Conservation (phyloP, 345 rosid species). For the Eucalyptus curtisii region DNA sequence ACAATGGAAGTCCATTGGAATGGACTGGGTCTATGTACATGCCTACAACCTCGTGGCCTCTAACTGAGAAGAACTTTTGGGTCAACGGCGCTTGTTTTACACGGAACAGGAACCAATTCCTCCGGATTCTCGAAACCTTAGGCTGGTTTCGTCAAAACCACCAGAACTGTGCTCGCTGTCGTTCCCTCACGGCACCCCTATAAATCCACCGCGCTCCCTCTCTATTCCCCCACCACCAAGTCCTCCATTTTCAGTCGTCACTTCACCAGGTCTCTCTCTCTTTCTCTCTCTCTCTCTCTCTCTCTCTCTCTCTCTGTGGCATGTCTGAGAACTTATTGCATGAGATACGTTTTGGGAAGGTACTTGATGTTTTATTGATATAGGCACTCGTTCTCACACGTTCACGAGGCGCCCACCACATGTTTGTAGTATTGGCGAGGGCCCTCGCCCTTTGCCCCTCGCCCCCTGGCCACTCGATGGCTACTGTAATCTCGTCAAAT, state of each 20-base stretch:
- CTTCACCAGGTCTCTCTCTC: neutral
- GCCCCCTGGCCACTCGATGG: neutral
- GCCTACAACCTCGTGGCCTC: neutral
- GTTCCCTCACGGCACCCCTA: neutral
- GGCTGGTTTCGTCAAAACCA: neutral
- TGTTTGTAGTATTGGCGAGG: neutral
- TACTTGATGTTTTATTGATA: neutral
- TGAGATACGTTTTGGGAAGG: neutral
- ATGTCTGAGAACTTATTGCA: neutral
- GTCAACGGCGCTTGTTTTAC: neutral
- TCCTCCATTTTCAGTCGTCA: neutral
- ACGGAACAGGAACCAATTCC: neutral
- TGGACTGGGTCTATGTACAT: neutral
- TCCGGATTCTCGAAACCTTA: neutral
- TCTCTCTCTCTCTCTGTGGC: neutral
- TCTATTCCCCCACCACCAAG: neutral
- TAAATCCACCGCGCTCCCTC: neutral
- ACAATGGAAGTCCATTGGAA: neutral
- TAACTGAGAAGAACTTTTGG: neutral
- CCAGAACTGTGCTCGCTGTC: neutral
- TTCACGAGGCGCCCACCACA: neutral
- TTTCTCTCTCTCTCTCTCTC: neutral
- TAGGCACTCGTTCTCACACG: neutral
- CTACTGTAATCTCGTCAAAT: neutral
- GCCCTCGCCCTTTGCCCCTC: neutral